These are phyloP conservation scores for Lathyrus oleraceus DNA, from an alignment of 306 rosid species.

Conservation along the genomic window DNA sequence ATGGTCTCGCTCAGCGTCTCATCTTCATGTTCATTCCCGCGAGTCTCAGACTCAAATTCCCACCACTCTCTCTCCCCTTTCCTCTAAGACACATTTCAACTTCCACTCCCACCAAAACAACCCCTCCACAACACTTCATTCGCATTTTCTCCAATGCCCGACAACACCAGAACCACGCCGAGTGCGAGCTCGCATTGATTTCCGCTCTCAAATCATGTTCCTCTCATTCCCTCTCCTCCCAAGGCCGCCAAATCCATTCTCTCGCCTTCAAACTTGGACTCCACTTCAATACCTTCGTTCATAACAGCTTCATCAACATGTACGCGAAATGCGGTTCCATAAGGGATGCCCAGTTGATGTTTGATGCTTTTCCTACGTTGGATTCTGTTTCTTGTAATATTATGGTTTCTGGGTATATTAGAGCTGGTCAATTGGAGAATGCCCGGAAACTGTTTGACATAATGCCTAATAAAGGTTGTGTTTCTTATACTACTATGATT, in stretches of 20 bases:
- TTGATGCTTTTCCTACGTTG: slow-evolving; percentile 44
- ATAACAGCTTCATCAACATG: slow-evolving; percentile 74
- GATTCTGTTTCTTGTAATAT: slow-evolving; percentile 82
- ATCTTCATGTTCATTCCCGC: slow-evolving; percentile 50
- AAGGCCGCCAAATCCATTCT: slow-evolving; percentile 74
- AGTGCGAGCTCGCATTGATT: slow-evolving; percentile 62
- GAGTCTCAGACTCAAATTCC: slow-evolving; percentile 41
- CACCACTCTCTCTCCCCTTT: slow-evolving; percentile 18
- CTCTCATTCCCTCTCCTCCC: slow-evolving; percentile 45
- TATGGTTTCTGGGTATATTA: slow-evolving; percentile 70
- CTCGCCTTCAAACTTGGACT: slow-evolving; percentile 64
- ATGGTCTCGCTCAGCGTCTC: slow-evolving; percentile 37
- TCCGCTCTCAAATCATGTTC: slow-evolving; percentile 73
- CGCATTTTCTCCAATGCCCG: slow-evolving; percentile 50
- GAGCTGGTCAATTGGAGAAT: slow-evolving; percentile 50
- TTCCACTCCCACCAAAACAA: slow-evolving; percentile 30
- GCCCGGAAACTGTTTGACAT: slow-evolving; percentile 71
- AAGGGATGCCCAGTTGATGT: slow-evolving; percentile 50
- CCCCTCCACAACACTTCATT: slow-evolving; percentile 44
- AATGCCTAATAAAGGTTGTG: slow-evolving; percentile 67
- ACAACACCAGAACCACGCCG: slow-evolving; percentile 31
- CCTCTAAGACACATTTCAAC: slow-evolving; percentile 50
- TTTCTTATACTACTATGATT: slow-evolving; percentile 85
- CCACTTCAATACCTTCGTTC: slow-evolving; percentile 54
- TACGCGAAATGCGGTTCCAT: slow-evolving; percentile 66